Conservation (phyloP, 805 yeast genomes). For the Saturnispora saitoi region DNA sequence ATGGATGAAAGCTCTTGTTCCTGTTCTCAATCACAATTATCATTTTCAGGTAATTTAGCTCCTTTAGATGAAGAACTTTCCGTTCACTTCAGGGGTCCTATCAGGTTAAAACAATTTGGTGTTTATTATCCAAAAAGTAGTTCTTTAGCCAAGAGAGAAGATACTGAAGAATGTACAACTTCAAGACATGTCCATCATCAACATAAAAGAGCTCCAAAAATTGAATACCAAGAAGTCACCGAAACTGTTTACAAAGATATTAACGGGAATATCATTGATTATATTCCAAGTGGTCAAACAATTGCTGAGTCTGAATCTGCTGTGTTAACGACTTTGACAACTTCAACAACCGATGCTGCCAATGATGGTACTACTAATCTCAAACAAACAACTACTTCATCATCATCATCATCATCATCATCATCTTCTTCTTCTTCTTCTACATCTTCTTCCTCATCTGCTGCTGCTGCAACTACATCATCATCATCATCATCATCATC, state of each 20-base stretch:
- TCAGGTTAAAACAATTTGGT: conserved; percentile 74
- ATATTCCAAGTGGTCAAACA: conserved; percentile 15
- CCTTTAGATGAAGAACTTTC: conserved; percentile 85
- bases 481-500: conserved; percentile 26
- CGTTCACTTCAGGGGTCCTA: conserved; percentile 86
- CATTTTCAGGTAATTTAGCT: conserved; percentile 65
- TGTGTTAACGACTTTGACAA: conserved; percentile 18
- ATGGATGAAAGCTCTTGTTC: conserved; percentile 57
- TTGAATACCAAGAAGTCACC: conserved; percentile 63
- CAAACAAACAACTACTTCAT: conserved; percentile 7
- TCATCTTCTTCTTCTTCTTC: conserved; percentile 29
- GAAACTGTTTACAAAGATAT: conserved; percentile 66
- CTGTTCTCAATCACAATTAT: conserved; percentile 49
- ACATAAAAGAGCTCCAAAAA: conserved; percentile 56
- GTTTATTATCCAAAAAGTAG: conserved; percentile 68
- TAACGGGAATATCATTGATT: conserved; percentile 36
- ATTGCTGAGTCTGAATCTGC: conserved; percentile 17
- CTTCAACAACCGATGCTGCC: conserved; percentile 18
- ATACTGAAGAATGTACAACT: conserved; percentile 38
- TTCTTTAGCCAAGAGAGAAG: conserved; percentile 27
- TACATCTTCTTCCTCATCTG: conserved; percentile 14
- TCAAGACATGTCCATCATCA: conserved; percentile 38
- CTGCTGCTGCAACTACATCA: conserved; percentile 22
- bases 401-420: conserved; percentile 21
- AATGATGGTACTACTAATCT: conserved; percentile 6